Conservation (phyloP, 2,329 filamentous ascomycete species). For the Pestalotiopsis sp. region DNA sequence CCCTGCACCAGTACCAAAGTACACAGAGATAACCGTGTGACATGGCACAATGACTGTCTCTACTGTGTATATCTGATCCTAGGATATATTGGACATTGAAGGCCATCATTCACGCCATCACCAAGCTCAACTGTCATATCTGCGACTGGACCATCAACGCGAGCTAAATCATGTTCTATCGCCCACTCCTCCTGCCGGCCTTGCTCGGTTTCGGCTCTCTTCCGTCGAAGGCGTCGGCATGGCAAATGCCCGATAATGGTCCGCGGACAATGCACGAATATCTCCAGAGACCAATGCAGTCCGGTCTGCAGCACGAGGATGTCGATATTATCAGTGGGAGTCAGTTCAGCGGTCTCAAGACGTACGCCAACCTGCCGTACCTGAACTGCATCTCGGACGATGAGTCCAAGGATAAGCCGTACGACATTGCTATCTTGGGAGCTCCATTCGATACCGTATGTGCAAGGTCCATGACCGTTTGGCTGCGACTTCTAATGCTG, state of each 20-base stretch:
- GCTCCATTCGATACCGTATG: conserved; percentile 51
- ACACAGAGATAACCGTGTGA: not conserved
- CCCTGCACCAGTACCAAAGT: not conserved
- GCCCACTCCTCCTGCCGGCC: not conserved
- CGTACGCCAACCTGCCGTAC: conserved; percentile 63
- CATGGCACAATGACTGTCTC: not conserved
- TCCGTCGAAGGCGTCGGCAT: conserved; percentile 12
- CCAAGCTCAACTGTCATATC: not conserved
- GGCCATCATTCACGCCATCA: not conserved
- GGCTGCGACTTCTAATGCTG: not conserved
- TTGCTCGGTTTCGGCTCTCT: not conserved
- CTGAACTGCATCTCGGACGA: conserved; percentile 61
- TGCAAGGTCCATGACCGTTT: not conserved
- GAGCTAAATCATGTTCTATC: not conserved
- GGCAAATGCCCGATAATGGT: conserved; percentile 21
- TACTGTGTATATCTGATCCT: not conserved
- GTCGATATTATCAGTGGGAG: conserved; percentile 43
- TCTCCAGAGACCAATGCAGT: conserved; percentile 19
- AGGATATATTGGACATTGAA: no score
- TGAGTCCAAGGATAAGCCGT: conserved; percentile 41
- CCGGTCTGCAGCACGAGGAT: conserved; percentile 24
- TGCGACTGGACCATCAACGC: not conserved
- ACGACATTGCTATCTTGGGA: conserved; percentile 59
- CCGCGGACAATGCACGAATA: conserved; percentile 7
- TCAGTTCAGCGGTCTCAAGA: conserved; percentile 58